Conservation (phyloP, 345 rosid species). For the Cochlearia excelsa region DNA sequence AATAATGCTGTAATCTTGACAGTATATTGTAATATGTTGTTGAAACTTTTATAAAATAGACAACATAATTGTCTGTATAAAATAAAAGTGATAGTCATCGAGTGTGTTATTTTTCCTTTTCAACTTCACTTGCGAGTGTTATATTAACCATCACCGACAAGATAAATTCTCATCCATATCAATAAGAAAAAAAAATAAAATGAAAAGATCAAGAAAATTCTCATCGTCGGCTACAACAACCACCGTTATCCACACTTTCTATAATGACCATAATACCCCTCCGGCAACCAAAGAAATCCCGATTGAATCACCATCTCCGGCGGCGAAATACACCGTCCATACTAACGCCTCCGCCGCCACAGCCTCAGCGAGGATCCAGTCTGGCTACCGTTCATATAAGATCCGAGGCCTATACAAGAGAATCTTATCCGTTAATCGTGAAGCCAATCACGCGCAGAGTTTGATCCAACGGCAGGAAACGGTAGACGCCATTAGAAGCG, state of each 20-base stretch:
- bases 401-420: slow-evolving; percentile 55
- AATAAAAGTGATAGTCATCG: too few relatives aligned
- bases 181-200: neutral
- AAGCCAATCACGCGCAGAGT: slow-evolving; percentile 56
- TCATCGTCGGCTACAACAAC: slow-evolving; percentile 36
- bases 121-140: too few relatives aligned
- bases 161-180: neutral
- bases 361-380: slow-evolving; percentile 64
- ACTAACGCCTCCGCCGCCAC: slow-evolving; percentile 36
- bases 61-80: too few relatives aligned
- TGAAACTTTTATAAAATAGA: too few relatives aligned
- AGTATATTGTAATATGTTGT: too few relatives aligned
- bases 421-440: slow-evolving; percentile 50
- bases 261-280: slow-evolving; percentile 39
- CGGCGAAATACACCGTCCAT: slow-evolving; percentile 24
- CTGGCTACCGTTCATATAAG: slow-evolving; percentile 56
- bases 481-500: slow-evolving; percentile 64
- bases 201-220: slow-evolving; percentile 42
- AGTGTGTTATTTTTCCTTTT: too few relatives aligned
- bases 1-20: too few relatives aligned
- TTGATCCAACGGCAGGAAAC: slow-evolving; percentile 83
- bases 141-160: too few relatives aligned
- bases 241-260: slow-evolving; percentile 41
- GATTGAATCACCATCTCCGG: slow-evolving; percentile 28
- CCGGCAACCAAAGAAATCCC: slow-evolving; percentile 38